Conservation (phyloP, 352 stramenopile species). For the Aphanomyces stellatus region DNA sequence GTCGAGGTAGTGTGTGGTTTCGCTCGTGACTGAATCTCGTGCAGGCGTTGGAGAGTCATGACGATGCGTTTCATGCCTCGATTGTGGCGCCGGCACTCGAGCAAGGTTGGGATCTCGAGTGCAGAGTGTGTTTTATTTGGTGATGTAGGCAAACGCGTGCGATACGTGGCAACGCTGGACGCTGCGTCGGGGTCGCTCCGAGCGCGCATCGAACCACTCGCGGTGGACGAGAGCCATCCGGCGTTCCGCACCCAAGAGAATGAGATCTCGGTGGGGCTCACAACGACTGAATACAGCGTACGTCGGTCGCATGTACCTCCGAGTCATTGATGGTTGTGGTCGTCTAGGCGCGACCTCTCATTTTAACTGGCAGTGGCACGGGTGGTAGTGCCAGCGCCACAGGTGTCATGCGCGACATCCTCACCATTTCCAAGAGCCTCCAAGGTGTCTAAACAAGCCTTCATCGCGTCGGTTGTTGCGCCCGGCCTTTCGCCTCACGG, state of each 20-base stretch:
- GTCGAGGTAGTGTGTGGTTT: not conserved
- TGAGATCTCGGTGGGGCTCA: conserved; percentile 65
- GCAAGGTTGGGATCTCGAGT: conserved; percentile 19
- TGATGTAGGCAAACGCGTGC: conserved; percentile 34
- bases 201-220: conserved; percentile 38
- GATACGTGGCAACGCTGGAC: conserved; percentile 63
- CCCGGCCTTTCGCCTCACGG: conserved; percentile 4
- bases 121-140: not conserved
- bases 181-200: conserved; percentile 40
- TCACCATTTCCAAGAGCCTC: conserved; percentile 63
- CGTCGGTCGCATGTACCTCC: not conserved
- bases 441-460: conserved; percentile 33
- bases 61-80: conserved; percentile 43
- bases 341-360: conserved; percentile 36
- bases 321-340: not conserved
- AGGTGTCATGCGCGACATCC: conserved; percentile 60
- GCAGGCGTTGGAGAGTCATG: conserved; percentile 38
- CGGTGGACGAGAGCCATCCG: conserved; percentile 54
- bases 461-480: too few relatives aligned
- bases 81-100: conserved; percentile 39
- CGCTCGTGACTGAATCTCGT: conserved; percentile 31
- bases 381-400: conserved; percentile 53
- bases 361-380: conserved; percentile 60
- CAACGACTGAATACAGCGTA: conserved; percentile 56
- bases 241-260: conserved; percentile 53